phyloP scores from a whole-genome alignment of 2,329 filamentous ascomycete genomes.

The Talaromyces sp. region DNA sequence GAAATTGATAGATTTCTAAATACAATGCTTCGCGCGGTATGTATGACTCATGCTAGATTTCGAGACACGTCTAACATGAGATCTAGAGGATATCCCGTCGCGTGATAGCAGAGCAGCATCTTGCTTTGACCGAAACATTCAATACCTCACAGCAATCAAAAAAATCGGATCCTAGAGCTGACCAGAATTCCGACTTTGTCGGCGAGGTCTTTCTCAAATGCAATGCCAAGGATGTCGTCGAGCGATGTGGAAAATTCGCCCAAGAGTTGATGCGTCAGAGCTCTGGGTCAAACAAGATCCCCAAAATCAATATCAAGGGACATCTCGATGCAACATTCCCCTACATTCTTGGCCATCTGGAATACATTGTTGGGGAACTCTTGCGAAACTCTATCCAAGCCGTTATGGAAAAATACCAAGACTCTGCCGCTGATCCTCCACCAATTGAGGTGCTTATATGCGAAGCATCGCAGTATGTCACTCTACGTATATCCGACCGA shows the following conservation, averaged over 20 bases:
- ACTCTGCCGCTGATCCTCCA: constrained; percentile 53
- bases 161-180: constrained; percentile 63
- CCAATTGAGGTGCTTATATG: constrained; percentile 94
- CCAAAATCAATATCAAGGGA: constrained; percentile 77
- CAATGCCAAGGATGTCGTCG: constrained; percentile 82
- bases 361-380: constrained; percentile 95
- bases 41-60: background rate
- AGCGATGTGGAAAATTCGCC: constrained; percentile 74
- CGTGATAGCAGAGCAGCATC: constrained; percentile 95
- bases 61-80: constrained; percentile 16
- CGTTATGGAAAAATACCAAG: constrained; percentile 69
- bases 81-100: constrained; percentile 81
- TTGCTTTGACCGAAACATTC: constrained; percentile 91
- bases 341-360: constrained; percentile 91
- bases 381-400: constrained; percentile 93
- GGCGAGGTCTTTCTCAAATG: constrained; percentile 94
- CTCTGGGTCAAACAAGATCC: constrained; percentile 70
- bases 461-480: constrained; percentile 90
- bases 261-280: constrained; percentile 69
- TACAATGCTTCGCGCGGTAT: constrained; percentile 82
- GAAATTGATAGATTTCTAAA: constrained; percentile 95
- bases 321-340: constrained; percentile 89
- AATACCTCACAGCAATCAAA: constrained; percentile 87
- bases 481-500: constrained; percentile 92
- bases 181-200: constrained; percentile 74